Evolutionary conservation across 2,329 filamentous ascomycete genomes (phyloP), one percentile per base, ranked within the genome.

Genomic region (Colletotrichum sp.): DNA sequence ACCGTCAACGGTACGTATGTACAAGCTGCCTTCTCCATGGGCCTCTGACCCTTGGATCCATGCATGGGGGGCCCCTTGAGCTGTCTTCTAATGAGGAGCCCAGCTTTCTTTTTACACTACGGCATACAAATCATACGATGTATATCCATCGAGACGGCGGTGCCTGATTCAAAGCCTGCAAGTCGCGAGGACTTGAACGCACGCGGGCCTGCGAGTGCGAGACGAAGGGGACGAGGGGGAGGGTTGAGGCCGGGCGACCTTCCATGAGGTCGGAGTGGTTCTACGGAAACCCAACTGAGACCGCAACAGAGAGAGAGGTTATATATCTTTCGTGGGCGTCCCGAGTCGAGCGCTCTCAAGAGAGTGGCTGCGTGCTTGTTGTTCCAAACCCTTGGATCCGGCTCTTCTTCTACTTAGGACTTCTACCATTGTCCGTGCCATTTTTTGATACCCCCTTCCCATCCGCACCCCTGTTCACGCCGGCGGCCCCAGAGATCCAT

Each of bases 101-200:
- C 68, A 43, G 62, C 68, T 73, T 73, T 62, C 67, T 66, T 71
- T 51, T 66, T 66, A 43, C 33, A 71, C 55, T 71, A 71, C 55
- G 55, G 43, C 33, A 63, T 47, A 71, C 63, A 66, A 62, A 73
- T 73, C 71, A 71, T 73, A 73, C 71, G 71, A 73, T 73, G 62
- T 66, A 34, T 51, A 61, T 62, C 62, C 68, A 47, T 71, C 69
- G 55, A 71, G 68, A 71, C 55, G 43, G 67, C 62, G 43, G 68
- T 58, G 68, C 62, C 71, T 66, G 43, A 31, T 58, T 58, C 55
- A 27, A 71, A 63, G 34, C 43, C 55, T 31, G 38, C 24, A 34
- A 51, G 36, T 21, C 43, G 51, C 38, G 66, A 65, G 38, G n/a
- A 55, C 33, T 62, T 24, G 11, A 51, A 29, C 62, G 55, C 71